Conservation (phyloP, 2,329 filamentous ascomycete species). For the Scleromitrula shiraiana region DNA sequence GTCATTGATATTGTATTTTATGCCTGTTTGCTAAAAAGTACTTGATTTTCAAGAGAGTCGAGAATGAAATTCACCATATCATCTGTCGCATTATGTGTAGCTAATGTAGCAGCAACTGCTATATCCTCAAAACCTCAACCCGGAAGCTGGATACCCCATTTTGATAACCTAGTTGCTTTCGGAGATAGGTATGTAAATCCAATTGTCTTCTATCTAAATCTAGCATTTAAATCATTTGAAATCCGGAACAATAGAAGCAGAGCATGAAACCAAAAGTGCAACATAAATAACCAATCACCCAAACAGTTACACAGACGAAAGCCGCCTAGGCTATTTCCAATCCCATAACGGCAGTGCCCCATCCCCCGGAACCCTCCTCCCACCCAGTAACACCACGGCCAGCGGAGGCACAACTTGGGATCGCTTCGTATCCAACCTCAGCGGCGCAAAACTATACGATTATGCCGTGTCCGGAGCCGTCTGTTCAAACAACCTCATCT, state of each 20-base stretch:
- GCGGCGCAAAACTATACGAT: constrained; percentile 50
- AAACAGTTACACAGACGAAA: constrained; percentile 61
- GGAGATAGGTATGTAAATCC: constrained; percentile 53
- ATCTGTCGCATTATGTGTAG: background rate
- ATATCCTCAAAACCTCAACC: background rate
- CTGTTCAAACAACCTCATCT: constrained; percentile 61
- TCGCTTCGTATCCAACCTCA: constrained; percentile 54
- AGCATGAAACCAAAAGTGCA: too few relatives aligned
- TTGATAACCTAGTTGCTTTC: constrained; percentile 60
- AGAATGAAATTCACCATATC: too few relatives aligned
- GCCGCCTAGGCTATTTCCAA: constrained; percentile 55
- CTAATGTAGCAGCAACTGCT: background rate
- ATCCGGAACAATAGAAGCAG: too few relatives aligned
- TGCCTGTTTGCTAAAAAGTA: too few relatives aligned
- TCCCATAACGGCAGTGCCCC: constrained; percentile 50
- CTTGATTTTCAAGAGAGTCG: too few relatives aligned
- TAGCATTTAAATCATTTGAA: too few relatives aligned
- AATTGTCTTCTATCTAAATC: background rate
- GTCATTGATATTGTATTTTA: too few relatives aligned
- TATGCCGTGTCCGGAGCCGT: constrained; percentile 68
- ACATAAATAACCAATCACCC: too few relatives aligned
- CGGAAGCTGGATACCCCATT: constrained; percentile 33
- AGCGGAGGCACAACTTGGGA: constrained; percentile 63
- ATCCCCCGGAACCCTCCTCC: constrained; percentile 47
- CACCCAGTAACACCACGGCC: constrained; percentile 43